Base-by-base conservation (phyloP, 495 filamentous ascomycete genomes). In the Penicillium taxi region DNA sequence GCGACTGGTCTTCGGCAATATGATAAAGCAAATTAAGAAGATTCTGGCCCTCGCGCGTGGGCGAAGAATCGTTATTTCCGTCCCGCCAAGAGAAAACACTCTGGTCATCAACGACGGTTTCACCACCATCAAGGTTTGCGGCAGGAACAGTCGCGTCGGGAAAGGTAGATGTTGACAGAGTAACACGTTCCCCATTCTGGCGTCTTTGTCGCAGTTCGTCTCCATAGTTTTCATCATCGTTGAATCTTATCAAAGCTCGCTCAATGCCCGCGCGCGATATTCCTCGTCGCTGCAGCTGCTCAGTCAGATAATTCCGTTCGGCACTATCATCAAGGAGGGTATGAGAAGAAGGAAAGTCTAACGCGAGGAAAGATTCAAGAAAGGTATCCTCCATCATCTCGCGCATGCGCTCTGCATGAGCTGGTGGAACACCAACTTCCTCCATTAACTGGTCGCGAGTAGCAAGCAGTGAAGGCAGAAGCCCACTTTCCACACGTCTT, bases 1-100 rank as follows among this genome's bases (percentile, higher is more conserved):
- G 72, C 3, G 85, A 80, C 39, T 88, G 83, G 42, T 94, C 82
- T 51, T 86, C 82, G 0, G 82, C 84, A n/a, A 88, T 84, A 24
- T 81, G 73, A 52, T 84, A 88, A 3, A 86, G 68, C 2, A 88
- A 55, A 33, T 73, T 80, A 18, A 86, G 75, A 38, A 86, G 66
- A 36, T 83, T 85, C 48, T 84, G 80, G 26, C 81, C 80, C 39
- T 78, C 77, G n/a, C 79, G 69, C 24, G 70, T 71, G 26, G 76
- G 72, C 6, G 69, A 63, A 15, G 70, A 56, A 44, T 73, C 64
- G 38, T 74, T 65, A 30, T 63, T 61, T 23, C 55, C 69, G 60
- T 71, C 80, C 1, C 68, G 59, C 64, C 66, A 70, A 5, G 68
- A 76, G 38, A 72, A 75, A 11, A 76, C 69, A 43, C 71, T 74